phyloP scores from a whole-genome alignment of 1,139 yeast species.

The Yamadazyma membranifaciens region DNA sequence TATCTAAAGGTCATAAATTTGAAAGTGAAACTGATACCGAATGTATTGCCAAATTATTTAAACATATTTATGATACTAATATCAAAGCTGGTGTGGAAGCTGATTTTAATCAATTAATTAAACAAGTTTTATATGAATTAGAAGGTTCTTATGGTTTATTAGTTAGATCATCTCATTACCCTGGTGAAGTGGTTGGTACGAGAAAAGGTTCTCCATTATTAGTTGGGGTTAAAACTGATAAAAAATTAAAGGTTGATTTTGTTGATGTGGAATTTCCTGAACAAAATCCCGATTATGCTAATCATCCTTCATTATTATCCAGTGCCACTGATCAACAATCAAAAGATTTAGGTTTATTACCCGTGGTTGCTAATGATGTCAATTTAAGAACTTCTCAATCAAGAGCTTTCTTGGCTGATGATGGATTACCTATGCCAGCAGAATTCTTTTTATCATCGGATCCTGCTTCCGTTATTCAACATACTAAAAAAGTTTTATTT shows the following conservation, averaged over 20 bases:
- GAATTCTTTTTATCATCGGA: conserved; percentile 97
- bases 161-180: conserved; percentile 88
- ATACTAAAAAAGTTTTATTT: conserved; percentile 94
- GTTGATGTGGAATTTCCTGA: conserved; percentile 98
- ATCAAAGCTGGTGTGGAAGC: conserved; percentile 45
- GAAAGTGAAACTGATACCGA: conserved; percentile 97
- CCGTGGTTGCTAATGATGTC: conserved; percentile 36
- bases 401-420: conserved; percentile 88
- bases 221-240: conserved; percentile 95
- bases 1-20: conserved; percentile 76
- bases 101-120: conserved; percentile 90
- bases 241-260: conserved; percentile 93
- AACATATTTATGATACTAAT: conserved; percentile 85
- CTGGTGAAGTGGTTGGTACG: conserved; percentile 95
- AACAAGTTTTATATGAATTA: conserved; percentile 86
- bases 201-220: conserved; percentile 97
- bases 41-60: conserved; percentile 92
- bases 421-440: conserved; percentile 89
- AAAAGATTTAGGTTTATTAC: conserved; percentile 25
- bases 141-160: conserved; percentile 98
- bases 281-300: conserved; percentile 20
- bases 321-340: conserved; percentile 1
- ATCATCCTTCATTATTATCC: background rate
- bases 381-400: conserved; percentile 85
- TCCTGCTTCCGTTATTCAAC: conserved; percentile 96